Evolutionary conservation across 2,329 filamentous ascomycete species (phyloP), one percentile per base, ranked within the genome.

Genomic region (Plenodomus biglobosus): DNA sequence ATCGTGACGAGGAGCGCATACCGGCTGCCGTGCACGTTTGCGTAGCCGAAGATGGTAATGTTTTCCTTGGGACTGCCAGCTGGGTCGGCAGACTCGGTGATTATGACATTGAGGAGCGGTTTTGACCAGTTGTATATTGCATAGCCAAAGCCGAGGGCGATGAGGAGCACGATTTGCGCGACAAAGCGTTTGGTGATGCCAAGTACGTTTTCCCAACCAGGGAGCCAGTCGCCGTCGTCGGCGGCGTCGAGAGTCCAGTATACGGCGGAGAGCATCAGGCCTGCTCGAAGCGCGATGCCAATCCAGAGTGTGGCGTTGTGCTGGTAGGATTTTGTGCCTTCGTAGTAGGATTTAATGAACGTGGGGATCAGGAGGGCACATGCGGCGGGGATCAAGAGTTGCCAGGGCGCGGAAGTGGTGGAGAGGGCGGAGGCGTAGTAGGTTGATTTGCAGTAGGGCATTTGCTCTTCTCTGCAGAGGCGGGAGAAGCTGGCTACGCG

Each of bases 401-500:
- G 92, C 90, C 92, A 96, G 1, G 85, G 81, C 1, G 92, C 89
- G 2, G 92, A 96, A 1, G 92, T 97, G 0, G 94, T 97, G 0
- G 92, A 96, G 2, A 86, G 89, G 8, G 87, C 83, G 0, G 92
- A 96, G 3, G 91, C 87, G 68, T 99, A 99, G 76, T 96, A 99
- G 0, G 94, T 96, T 1, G 92, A 96, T 44, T 83, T 85, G 77
- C 94, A 99, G 75, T 87, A 95, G 0, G 94, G 94, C 90, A 97
- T 96, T 75, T 99, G 94, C 75, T 99, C 94, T 71, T 99, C 94
- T 48, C 94, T 87, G 69, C 94, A 99, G 17, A 99, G 84, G 58
- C 91, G 88, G 8, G 94, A 96, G 58, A 92, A 85, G 1, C 92
- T 95, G 0, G 91, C 87, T 2, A 92, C 45, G 44, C 92, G 85